Base-by-base conservation (phyloP, 176 grass and related monocot species). In the Cenchrus purpureus region DNA sequence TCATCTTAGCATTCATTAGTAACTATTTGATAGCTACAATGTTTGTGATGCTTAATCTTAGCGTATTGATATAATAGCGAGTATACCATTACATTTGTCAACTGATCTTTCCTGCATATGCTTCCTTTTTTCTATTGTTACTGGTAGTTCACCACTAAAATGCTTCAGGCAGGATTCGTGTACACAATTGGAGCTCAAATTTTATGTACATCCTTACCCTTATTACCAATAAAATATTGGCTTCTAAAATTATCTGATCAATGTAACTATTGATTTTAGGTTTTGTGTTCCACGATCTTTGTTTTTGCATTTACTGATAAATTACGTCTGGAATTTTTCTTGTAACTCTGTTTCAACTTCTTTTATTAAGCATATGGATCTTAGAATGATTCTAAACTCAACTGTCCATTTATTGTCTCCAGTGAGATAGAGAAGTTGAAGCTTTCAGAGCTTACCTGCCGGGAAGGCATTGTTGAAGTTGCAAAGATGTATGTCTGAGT, bases 371-470 rank as follows among this genome's bases (percentile, higher is more conserved):
- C 19, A 58, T 40, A 40, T 82, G 62, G 12, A 57, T 45, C 56
- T 59, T 5, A 60, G 28, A 63, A 83, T 78, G 44, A 70, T 87
- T 81, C 20, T 83, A 65, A 88, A 44, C 12, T 29, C 15, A 64
- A 29, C 63, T 59, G 0, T 66, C 76, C 40, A 15, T 22, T 74
- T 90, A 44, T 71, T 76, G 31, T 84, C 82, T 66, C 84, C 89
- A 97, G 92, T 79, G 94, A 97, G 73, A 97, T 94, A 90, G 94
- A 97, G 80, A 97, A 97, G 86, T 64, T 97, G 88, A 97, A 97
- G 86, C 90, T 97, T 72, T 92, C 92, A 42, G 94, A 97, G 71
- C 84, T 97, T 87, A 94, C 94, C 34, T 97, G 94, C 70, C 83
- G 90, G 57, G 91, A 97, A 85, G 94, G 94, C 55, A 84, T 97